phyloP scores from a whole-genome alignment of 306 rosid genomes.

The Lotus japonicus region DNA sequence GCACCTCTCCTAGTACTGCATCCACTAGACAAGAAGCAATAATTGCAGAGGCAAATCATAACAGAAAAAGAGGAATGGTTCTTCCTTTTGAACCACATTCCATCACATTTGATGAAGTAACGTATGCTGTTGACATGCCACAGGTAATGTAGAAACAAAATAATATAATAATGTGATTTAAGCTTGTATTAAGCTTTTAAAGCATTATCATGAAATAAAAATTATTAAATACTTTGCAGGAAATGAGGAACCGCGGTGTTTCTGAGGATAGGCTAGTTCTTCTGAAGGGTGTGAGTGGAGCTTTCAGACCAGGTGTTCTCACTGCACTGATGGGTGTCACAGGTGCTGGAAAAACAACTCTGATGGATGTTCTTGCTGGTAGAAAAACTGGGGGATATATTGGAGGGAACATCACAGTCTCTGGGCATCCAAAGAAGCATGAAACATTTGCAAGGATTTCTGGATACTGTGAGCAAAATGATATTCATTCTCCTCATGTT shows the following conservation, averaged over 20 bases:
- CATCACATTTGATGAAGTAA: slow-evolving; percentile 43
- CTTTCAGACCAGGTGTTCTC: slow-evolving; percentile 86
- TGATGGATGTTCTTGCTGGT: slow-evolving; percentile 92
- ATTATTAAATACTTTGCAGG: slow-evolving; percentile 33
- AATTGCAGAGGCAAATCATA: neutral
- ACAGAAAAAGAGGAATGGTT: slow-evolving; percentile 39
- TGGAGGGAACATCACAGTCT: slow-evolving; percentile 61
- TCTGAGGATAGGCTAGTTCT: slow-evolving; percentile 65
- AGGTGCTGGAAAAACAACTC: slow-evolving; percentile 93
- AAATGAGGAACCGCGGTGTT: slow-evolving; percentile 58
- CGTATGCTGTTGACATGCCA: slow-evolving; percentile 42
- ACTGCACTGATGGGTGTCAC: slow-evolving; percentile 95
- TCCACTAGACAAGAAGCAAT: slow-evolving; percentile 5
- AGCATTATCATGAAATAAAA: neutral
- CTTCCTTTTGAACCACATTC: slow-evolving; percentile 45
- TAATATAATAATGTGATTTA: neutral
- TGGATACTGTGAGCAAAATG: slow-evolving; percentile 92
- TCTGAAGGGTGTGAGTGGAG: slow-evolving; percentile 71
- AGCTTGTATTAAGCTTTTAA: neutral
- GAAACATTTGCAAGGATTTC: slow-evolving; percentile 86
- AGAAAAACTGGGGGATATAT: slow-evolving; percentile 88
- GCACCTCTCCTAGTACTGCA: neutral
- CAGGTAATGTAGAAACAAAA: slow-evolving; percentile 26
- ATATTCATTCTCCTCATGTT: slow-evolving; percentile 74
- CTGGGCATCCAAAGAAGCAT: slow-evolving; percentile 84